Base-by-base conservation (phyloP, 2,329 filamentous ascomycete species). In the Fusarium sublunatum region DNA sequence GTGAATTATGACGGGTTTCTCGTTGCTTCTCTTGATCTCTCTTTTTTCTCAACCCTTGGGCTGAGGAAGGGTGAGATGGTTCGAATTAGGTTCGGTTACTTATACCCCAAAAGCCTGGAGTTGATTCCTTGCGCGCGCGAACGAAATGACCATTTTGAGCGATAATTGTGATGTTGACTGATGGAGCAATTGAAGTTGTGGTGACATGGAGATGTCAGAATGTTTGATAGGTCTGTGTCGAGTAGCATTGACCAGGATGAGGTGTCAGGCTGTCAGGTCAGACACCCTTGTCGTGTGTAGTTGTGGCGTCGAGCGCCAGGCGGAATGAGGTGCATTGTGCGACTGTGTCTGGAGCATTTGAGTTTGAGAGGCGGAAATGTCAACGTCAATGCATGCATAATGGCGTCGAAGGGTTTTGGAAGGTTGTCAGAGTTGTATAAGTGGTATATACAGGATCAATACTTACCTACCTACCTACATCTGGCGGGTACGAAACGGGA, bases 61-160 rank as follows among this genome's bases (percentile, higher is more conserved):
- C 32, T 48, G 46, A 48, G 61, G 57, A 55, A 55, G 64, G 57
- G 44, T 29, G 58, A 61, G 58, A 54, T 42, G 64, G 53, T 66
- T 70, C 58, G 68, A 45, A 57, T 69, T 66, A 70, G 68, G 68
- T 54, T 58, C 59, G 61, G 61, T 66, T 70, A 70, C 53, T 70
- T 70, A 70, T 70, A 69, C 68, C 68, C 68, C 67, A 67, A 19
- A 68, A 59, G 68, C 68, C 69, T 70, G 68, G 63, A 68, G 62
- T 69, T 70, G 53, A 53, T 54, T 65, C 55, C 62, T 55, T 65
- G 55, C 50, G 40, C 53, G 38, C 46, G 26, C 29, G 40, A 53
- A 44, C 24, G 24, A 31, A 12, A 43, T 36, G 50, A 11, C 9
- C 7, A 31, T 46, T 41, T 28, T 25, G 32, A 34, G 42, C 53